Evolutionary conservation across 2,329 filamentous ascomycete genomes (phyloP), one percentile per base, ranked within the genome.

Genomic region (Trichoderma sp.): DNA sequence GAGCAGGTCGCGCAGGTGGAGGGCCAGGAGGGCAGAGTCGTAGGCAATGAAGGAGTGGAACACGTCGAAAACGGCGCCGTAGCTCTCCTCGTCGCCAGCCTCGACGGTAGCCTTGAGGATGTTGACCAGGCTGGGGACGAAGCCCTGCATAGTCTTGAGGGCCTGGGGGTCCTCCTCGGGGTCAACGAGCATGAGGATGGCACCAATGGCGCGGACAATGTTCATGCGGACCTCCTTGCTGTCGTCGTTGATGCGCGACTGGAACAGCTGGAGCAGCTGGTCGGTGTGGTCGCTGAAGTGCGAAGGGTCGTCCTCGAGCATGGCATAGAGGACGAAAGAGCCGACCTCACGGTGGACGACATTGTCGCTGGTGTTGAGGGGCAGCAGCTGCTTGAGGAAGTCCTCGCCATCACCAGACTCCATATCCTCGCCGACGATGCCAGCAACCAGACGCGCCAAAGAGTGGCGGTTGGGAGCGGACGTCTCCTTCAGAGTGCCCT

Each of bases 1-100:
- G 67, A 97, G 84, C 9, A 99, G 85, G 72, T 97, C 92, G 75
- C 90, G 92, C 74, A 99, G 92, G 80, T 97, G 93, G 63, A 86
- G 83, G 69, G 89, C 90, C 60, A 98, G 82, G 58, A 98, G 85
- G 54, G 91, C 86, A 34, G 92, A 90, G 76, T 97, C 94, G 76
- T 92, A 97, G 69, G 90, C 91, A 62, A 99, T 86, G 72, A 97
- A 89, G 58, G 92, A 95, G 82, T 98, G 95, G 85, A 98, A 97
- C 70, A 97, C 93, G 76, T 98, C 95, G 72, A 98, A 99, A 28
- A 92, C 88, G 75, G 94, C 89, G 82, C 94, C 92, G 71, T 91
- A 89, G 75, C 90, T 90, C 75, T 97, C 93, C 72, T 97, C 93
- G 72, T 97, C 90, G 65, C 86, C 85, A 65, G 85, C 85, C 72